phyloP scores from a whole-genome alignment of 805 yeast species.

The Yamadazyma phyllophila region DNA sequence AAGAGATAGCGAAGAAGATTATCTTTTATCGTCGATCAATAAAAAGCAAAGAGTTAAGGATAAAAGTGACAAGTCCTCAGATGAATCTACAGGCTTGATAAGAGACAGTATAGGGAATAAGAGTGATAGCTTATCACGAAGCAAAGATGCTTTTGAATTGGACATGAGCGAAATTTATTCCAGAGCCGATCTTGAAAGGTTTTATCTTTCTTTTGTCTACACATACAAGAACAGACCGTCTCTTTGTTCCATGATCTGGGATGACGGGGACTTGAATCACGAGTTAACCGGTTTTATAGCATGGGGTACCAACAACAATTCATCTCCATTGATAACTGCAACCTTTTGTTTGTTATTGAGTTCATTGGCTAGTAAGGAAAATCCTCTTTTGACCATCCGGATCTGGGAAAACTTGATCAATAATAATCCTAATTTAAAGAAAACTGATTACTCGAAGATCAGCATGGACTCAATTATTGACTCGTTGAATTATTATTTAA shows the following conservation, averaged over 20 bases:
- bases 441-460: constrained; percentile 41
- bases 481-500: constrained; percentile 53
- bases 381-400: constrained; percentile 45
- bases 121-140: not conserved
- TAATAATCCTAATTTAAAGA: constrained; percentile 24
- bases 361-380: constrained; percentile 60
- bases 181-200: constrained; percentile 83
- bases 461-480: constrained; percentile 58
- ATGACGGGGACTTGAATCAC: constrained; percentile 32
- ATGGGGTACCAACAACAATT: constrained; percentile 83
- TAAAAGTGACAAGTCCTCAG: not conserved
- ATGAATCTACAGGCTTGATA: constrained; percentile 1
- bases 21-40: constrained; percentile 49
- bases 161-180: constrained; percentile 63
- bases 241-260: constrained; percentile 64
- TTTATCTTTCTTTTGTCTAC: constrained; percentile 71
- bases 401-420: constrained; percentile 41
- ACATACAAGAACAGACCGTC: constrained; percentile 63
- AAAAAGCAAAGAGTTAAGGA: constrained; percentile 14
- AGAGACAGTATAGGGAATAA: not conserved
- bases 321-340: constrained; percentile 76
- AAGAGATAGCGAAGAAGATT: constrained; percentile 74
- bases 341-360: constrained; percentile 78
- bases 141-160: constrained; percentile 19
- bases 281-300: constrained; percentile 75